Percentiles rank a stretch among this genome's conserved stretches.
Evolutionary conservation across 1,284 basidiomycete genomes (phyloP).

Genomic region (Microbotryum violaceum): DNA sequence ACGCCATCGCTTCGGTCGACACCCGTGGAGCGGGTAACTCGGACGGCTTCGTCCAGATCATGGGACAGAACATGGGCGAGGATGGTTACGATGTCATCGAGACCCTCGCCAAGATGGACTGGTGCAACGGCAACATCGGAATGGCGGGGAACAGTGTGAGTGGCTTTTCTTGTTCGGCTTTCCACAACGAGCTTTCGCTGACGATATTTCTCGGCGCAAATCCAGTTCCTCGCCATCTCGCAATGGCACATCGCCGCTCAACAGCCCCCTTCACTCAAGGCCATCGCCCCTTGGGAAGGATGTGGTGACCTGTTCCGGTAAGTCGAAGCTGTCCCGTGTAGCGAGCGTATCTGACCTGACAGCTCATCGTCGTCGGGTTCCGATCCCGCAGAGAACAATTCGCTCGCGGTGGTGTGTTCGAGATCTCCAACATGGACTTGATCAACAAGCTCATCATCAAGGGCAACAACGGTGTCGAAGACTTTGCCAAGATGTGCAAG

Average conservation of each 20-base stretch:
- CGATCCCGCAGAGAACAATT: slow-evolving; percentile 18
- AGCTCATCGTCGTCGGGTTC: neutral
- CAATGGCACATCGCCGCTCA: slow-evolving; percentile 33
- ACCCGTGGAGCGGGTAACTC: slow-evolving; percentile 28
- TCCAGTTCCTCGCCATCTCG: slow-evolving; percentile 32
- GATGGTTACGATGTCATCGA: slow-evolving; percentile 33
- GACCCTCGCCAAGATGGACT: slow-evolving; percentile 22
- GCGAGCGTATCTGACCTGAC: neutral
- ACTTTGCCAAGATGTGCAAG: slow-evolving; percentile 27
- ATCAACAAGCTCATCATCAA: slow-evolving; percentile 33
- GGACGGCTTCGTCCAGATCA: slow-evolving; percentile 24
- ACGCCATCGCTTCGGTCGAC: slow-evolving; percentile 35
- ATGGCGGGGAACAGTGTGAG: slow-evolving; percentile 30
- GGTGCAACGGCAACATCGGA: slow-evolving; percentile 22
- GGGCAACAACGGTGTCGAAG: slow-evolving; percentile 21
- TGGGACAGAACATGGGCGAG: slow-evolving; percentile 22
- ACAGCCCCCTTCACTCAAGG: slow-evolving; percentile 35
- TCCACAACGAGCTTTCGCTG: neutral
- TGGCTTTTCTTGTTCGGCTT: neutral
- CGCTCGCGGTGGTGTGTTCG: slow-evolving; percentile 27
- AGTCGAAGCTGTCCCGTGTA: neutral
- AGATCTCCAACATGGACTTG: slow-evolving; percentile 29
- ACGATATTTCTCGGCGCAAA: too few species aligned
- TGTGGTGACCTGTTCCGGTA: slow-evolving; percentile 28
- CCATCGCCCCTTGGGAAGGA: slow-evolving; percentile 36